Base-by-base conservation (phyloP, 108 stramenopile species). In the Cyclotella cryptica region DNA sequence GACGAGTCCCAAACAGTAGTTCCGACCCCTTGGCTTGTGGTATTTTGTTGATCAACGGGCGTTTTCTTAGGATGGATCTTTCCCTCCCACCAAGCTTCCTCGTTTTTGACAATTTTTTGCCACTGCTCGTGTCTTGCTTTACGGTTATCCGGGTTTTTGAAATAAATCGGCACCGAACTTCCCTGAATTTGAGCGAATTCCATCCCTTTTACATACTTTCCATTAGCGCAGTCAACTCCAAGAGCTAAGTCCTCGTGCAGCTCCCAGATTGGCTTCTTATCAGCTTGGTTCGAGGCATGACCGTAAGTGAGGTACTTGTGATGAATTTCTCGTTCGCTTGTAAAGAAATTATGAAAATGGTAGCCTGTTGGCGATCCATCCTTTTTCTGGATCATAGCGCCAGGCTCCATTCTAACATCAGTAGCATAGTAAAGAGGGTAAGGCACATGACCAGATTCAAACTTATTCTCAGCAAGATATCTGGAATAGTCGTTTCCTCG, bases 291-390 rank as follows among this genome's bases (percentile, higher is more conserved):
- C 24, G 46, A 62, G n/a, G 85, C 67, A 78, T 86, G 88, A 2
- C 84, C 83, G 66, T 85, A 88, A 10, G 88, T 88, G 3, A 47
- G 35, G 68, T 88, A 86, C 49, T 88, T 88, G 65, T 45, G 14
- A 44, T 84, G 80, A 10, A 85, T 69, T 24, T 75, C 80, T 39
- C 76, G 30, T 15, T 43, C 54, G 14, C 42, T 53, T 15, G 21
- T 55, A 71, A 89, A 85, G 51, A 85, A 87, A 42, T 89, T 89
- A 59, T 89, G 88, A 43, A 89, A 83, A 58, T 88, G 88, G 85
- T 75, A 88, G 7, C 49, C 88, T 13, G 85, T 81, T 15, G 78
- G 75, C 15, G 71, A 65, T 24, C 64, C 73, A 41, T 81, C 78
- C 1, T 17, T 35, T 54, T 41, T 71, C 13, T 19, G 26, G 7